Evolutionary conservation across 163 green algal genomes (phyloP).

Genomic region (Scenedesmus sp.): DNA sequence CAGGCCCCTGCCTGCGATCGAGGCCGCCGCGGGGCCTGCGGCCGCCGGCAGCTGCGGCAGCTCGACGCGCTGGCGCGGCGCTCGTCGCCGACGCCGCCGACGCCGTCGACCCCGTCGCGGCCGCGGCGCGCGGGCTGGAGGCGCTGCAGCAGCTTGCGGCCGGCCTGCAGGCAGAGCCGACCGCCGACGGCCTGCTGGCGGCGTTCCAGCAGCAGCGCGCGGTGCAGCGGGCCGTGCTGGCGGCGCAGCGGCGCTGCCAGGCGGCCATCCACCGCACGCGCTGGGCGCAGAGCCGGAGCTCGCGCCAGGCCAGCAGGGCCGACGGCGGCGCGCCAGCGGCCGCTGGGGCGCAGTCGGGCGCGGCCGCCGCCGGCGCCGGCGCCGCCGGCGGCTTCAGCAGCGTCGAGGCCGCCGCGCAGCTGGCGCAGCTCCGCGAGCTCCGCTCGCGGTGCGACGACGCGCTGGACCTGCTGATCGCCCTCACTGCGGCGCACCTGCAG

Average conservation of each 20-base stretch:
- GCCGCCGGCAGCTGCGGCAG: too few relatives aligned
- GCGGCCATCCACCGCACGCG: slow-evolving; percentile 3
- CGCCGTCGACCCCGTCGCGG: too few relatives aligned
- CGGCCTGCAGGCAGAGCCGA: neutral
- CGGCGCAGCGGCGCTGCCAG: slow-evolving; percentile 8
- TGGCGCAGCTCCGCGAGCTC: slow-evolving; percentile 17
- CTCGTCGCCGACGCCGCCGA: too few relatives aligned
- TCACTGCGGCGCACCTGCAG: slow-evolving; percentile 22
- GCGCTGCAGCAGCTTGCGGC: slow-evolving; percentile 11
- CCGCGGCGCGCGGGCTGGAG: slow-evolving; percentile 6
- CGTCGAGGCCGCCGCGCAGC: neutral
- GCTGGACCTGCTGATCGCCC: slow-evolving; percentile 13
- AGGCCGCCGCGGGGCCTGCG: too few relatives aligned
- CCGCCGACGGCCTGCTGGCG: slow-evolving; percentile 5
- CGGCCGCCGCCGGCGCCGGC: neutral
- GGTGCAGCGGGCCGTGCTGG: slow-evolving; percentile 9
- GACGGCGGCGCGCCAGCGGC: neutral
- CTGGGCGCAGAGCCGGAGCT: neutral
- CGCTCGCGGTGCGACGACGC: slow-evolving; percentile 11
- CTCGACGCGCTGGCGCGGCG: too few relatives aligned
- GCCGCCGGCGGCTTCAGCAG: neutral
- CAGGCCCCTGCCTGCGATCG: too few relatives aligned
- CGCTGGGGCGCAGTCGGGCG: neutral
- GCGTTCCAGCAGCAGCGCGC: slow-evolving; percentile 18
- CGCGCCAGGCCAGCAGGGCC: slow-evolving; percentile 1